phyloP scores from a whole-genome alignment of 2,329 filamentous ascomycete genomes.

The Furcasterigmium furcatum region DNA sequence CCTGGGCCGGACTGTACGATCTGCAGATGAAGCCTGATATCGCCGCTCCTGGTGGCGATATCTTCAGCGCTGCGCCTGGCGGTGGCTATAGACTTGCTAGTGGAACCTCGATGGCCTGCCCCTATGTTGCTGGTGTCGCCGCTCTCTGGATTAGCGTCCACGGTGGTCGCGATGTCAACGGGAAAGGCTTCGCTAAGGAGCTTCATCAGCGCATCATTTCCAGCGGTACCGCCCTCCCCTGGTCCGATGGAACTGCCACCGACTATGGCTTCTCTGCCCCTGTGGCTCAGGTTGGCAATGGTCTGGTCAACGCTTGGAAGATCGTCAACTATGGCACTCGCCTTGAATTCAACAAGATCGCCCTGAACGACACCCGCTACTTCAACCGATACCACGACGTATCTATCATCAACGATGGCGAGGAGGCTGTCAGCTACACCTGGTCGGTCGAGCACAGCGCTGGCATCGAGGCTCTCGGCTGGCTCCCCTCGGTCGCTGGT shows the following conservation, averaged over 20 bases:
- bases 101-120: constrained; percentile 47
- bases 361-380: constrained; percentile 41
- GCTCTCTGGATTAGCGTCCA: constrained; percentile 28
- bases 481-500: constrained; percentile 1
- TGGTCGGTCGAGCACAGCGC: constrained; percentile 22
- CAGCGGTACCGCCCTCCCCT: constrained; percentile 21
- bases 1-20: constrained; percentile 40
- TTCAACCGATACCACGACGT: constrained; percentile 23
- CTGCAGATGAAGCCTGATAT: constrained; percentile 39
- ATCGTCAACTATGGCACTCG: constrained; percentile 32
- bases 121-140: constrained; percentile 39
- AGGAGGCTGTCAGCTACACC: constrained; percentile 26
- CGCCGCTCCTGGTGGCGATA: constrained; percentile 35
- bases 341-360: constrained; percentile 32
- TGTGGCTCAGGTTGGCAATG: constrained; percentile 35
- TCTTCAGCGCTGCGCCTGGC: constrained; percentile 37
- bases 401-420: constrained; percentile 32
- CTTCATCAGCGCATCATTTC: constrained; percentile 27
- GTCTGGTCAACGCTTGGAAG: constrained; percentile 37
- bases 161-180: constrained; percentile 25
- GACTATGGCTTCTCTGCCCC: constrained; percentile 20
- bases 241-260: constrained; percentile 15
- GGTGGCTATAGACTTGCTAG: constrained; percentile 32
- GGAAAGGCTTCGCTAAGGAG: constrained; percentile 21
- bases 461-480: constrained; percentile 29